These are phyloP conservation scores for Bodo saltans DNA, from an alignment of 78 protist genomes.

Conservation along the genomic window DNA sequence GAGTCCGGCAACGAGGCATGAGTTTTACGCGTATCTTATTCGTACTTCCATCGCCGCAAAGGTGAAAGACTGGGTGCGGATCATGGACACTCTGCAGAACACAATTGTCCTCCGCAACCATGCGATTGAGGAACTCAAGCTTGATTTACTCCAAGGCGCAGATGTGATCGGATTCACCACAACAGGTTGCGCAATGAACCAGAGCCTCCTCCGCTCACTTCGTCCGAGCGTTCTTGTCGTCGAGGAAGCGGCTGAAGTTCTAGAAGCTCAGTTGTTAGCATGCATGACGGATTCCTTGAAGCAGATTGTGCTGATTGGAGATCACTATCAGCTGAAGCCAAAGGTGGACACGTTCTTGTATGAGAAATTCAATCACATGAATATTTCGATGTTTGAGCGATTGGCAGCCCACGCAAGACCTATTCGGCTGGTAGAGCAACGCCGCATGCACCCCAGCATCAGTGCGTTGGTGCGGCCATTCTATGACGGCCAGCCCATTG, in stretches of 20 bases:
- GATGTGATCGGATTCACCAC: constrained; percentile 24
- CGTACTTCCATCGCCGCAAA: too few relatives aligned
- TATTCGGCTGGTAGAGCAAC: constrained; percentile 37
- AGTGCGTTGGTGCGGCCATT: constrained; percentile 40
- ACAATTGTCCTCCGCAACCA: not conserved
- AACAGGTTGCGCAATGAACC: constrained; percentile 23
- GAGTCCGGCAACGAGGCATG: too few relatives aligned
- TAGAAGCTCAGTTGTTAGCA: constrained; percentile 69
- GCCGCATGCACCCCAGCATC: constrained; percentile 76
- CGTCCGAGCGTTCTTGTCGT: constrained; percentile 34
- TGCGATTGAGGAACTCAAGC: not conserved
- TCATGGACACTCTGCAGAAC: not conserved
- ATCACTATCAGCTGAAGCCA: constrained; percentile 83
- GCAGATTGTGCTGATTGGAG: constrained; percentile 86
- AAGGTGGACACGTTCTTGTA: constrained; percentile 25
- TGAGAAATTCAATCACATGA: constrained; percentile 26
- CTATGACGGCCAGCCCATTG: too few relatives aligned
- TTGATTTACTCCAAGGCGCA: not conserved
- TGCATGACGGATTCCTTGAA: constrained; percentile 31
- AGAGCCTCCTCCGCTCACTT: not conserved
- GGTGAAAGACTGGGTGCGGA: too few relatives aligned
- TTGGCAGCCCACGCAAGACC: constrained; percentile 12
- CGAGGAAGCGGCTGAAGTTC: constrained; percentile 75
- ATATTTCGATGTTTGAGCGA: constrained; percentile 74
- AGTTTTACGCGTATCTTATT: too few relatives aligned